Conservation (phyloP, 371 early-diverging fungal species). For the Umbelopsis sp. region DNA sequence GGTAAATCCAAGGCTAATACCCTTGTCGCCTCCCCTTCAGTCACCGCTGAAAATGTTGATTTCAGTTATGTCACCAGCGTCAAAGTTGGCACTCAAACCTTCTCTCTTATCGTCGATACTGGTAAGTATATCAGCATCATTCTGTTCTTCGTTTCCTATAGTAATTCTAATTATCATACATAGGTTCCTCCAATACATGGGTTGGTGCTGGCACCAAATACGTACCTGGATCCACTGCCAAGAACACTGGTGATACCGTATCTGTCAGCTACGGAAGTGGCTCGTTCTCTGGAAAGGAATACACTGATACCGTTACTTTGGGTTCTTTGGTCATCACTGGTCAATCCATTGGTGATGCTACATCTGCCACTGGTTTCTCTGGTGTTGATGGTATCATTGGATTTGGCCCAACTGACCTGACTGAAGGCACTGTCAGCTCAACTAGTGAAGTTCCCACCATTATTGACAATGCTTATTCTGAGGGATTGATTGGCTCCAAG, state of each 20-base stretch:
- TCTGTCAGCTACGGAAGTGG: constrained; percentile 14
- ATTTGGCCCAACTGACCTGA: constrained; percentile 5
- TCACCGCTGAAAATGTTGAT: constrained; percentile 1
- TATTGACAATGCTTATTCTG: constrained; percentile 9
- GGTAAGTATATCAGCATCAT: background rate
- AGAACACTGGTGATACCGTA: constrained; percentile 19
- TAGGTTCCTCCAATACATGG: constrained; percentile 26
- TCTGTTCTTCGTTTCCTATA: background rate
- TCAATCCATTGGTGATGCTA: constrained; percentile 19
- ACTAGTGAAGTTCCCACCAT: constrained; percentile 6
- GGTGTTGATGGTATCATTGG: constrained; percentile 19
- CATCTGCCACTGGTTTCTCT: constrained; percentile 6
- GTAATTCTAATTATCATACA: constrained; percentile 13
- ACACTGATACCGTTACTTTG: constrained; percentile 21
- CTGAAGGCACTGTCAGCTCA: background rate
- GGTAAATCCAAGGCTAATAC: background rate
- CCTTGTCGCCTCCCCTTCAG: background rate
- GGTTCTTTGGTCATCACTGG: background rate
- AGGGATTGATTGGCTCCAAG: constrained; percentile 15
- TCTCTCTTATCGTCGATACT: constrained; percentile 16
- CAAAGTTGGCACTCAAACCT: constrained; percentile 18
- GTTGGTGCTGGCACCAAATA: constrained; percentile 22
- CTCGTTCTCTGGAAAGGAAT: constrained; percentile 21
- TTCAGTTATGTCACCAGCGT: constrained; percentile 15
- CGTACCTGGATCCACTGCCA: constrained; percentile 8